Evolutionary conservation across 306 rosid species (phyloP), one percentile per base, ranked within the genome.

Genomic region (Vigna mungo): DNA sequence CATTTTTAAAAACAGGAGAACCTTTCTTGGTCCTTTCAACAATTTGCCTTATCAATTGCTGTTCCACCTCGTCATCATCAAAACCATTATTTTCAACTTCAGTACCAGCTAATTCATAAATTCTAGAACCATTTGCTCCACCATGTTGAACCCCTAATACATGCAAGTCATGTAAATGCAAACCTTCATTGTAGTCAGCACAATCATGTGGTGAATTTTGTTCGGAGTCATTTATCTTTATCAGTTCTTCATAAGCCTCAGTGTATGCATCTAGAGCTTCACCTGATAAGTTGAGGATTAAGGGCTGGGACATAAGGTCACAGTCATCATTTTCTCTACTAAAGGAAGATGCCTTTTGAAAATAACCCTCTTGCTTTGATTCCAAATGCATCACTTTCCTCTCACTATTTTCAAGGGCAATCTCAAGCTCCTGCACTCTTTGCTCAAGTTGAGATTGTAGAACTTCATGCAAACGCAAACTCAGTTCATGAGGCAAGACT

Each of bases 1-100:
- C 98, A 81, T 94, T 86, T 75, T 89, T 79, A 56, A 91, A 85
- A 67, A 90, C 85, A 16, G 92, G 90, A 70, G 94, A 94, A 71
- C 96, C 97, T 84, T 83, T 94, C 89, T 85, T 92, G 84, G 94
- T 88, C 77, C 86, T 89, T 85, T 90, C 98, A 86, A 94, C 93
- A 74, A 94, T 90, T 74, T 94, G 91, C 90, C 76, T 88, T 54
- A 94, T 94, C 90, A 94, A 83, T 20, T 89, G 89, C 71, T 72
- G 86, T 81, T 94, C 97, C 84, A 84, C 55, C 83, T 92, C 98
- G 71, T n/a, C 34, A 30, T 74, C 79, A 72, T 92, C 96, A 60
- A 71, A 85, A 81, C 79, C 91, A 82, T 85, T 30, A 37, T 51
- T 82, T 68, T 85, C 92, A 80, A 81, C 96, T 58, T 62, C 84